Conservation (phyloP, 805 yeast genomes). For the Ogataea trehaloabstinens region DNA sequence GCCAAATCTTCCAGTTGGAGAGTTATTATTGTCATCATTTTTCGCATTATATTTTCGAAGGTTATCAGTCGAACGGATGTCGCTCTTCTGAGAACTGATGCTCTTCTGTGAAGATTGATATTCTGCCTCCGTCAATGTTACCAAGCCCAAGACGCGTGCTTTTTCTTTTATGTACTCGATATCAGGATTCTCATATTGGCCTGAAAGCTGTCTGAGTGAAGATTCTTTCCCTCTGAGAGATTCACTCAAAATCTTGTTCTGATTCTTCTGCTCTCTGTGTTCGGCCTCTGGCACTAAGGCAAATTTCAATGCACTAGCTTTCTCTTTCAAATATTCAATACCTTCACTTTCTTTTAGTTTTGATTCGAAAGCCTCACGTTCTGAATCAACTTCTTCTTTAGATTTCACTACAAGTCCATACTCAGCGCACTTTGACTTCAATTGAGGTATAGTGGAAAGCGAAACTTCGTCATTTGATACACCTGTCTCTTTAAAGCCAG, state of each 20-base stretch:
- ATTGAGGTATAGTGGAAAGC: neutral
- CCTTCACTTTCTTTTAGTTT: neutral
- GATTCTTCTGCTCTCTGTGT: neutral
- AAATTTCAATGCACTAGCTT: neutral
- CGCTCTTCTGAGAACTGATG: too few relatives aligned
- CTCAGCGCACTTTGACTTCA: conserved; percentile 15
- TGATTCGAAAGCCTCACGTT: neutral
- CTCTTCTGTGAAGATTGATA: too few relatives aligned
- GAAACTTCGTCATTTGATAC: neutral
- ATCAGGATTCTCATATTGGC: conserved; percentile 15
- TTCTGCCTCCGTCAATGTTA: too few relatives aligned
- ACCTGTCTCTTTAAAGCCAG: neutral
- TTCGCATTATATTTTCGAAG: too few relatives aligned
- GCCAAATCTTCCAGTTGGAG: too few relatives aligned
- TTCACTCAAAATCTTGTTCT: neutral
- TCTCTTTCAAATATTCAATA: neutral
- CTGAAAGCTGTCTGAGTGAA: neutral
- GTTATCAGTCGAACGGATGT: too few relatives aligned
- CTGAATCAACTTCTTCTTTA: conserved; percentile 1
- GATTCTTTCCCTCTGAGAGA: conserved; percentile 16
- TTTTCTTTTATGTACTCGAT: conserved; percentile 18
- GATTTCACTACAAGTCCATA: conserved; percentile 20
- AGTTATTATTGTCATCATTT: too few relatives aligned
- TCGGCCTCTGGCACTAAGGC: neutral
- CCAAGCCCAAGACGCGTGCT: conserved; percentile 12